Evolutionary conservation across 495 filamentous ascomycete species (phyloP).

Genomic region (Tuber aestivum): DNA sequence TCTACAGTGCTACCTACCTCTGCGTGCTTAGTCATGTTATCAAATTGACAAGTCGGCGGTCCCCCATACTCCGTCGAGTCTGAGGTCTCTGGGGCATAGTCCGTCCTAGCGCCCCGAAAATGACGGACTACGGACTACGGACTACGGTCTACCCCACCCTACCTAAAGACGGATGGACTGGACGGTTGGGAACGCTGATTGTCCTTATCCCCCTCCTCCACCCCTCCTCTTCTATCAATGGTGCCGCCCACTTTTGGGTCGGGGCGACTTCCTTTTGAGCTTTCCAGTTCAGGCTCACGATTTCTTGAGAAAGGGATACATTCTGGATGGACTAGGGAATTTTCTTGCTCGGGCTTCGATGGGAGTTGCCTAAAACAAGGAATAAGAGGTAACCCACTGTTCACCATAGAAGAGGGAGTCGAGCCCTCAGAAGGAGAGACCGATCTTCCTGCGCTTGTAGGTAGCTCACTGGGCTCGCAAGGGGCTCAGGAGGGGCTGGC

Average conservation of each 20-base stretch:
- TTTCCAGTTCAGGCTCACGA: background rate
- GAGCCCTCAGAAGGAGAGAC: background rate
- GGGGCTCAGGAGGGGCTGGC: background rate
- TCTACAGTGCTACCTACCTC: too few relatives aligned
- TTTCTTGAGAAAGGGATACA: background rate
- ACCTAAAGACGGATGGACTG: too few relatives aligned
- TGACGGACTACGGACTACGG: too few relatives aligned
- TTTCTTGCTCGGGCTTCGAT: background rate
- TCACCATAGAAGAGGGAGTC: background rate
- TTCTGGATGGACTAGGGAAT: background rate
- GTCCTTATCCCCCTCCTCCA: too few relatives aligned
- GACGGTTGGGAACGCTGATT: too few relatives aligned
- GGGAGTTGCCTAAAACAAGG: background rate
- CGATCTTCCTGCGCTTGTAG: background rate
- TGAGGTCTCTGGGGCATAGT: too few relatives aligned
- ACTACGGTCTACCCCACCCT: too few relatives aligned
- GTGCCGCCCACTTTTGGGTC: background rate
- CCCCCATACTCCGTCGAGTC: too few relatives aligned
- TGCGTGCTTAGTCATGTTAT: too few relatives aligned
- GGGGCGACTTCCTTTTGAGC: background rate
- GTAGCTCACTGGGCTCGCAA: background rate
- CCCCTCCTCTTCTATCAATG: background rate
- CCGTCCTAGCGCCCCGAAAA: too few relatives aligned
- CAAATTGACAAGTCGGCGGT: too few relatives aligned
- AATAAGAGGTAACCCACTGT: background rate